Percentiles rank a stretch among this genome's conserved stretches.
Evolutionary conservation across 306 rosid genomes (phyloP).

Genomic region (Quercus suber): DNA sequence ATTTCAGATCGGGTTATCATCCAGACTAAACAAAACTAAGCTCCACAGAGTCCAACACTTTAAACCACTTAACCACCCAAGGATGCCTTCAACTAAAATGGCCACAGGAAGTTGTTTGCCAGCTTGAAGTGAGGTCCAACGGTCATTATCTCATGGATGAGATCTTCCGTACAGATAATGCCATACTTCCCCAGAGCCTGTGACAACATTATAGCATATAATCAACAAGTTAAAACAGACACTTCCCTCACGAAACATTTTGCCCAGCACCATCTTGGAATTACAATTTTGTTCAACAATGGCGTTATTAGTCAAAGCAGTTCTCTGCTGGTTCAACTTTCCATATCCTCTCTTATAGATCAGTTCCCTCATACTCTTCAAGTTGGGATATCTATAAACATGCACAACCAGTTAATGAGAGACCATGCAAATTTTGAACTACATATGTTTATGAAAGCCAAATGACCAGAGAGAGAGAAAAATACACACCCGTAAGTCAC

Average conservation of each 20-base stretch:
- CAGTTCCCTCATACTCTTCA: conserved; percentile 82
- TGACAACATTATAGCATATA: not conserved
- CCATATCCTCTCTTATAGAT: conserved; percentile 51
- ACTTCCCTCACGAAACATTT: not conserved
- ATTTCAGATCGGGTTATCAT: too few species aligned
- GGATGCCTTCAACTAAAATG: too few species aligned
- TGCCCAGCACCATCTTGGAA: not conserved
- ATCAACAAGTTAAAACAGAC: too few species aligned
- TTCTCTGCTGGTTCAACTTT: too few species aligned
- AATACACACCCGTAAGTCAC: conserved; percentile 74
- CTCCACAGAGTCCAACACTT: too few species aligned
- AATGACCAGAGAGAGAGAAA: not conserved
- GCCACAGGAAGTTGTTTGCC: conserved; percentile 82
- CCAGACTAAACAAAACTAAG: fast-evolving
- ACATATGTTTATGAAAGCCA: not conserved
- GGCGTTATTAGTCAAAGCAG: conserved; percentile 60
- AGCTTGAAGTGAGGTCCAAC: conserved; percentile 51
- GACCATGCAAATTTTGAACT: not conserved
- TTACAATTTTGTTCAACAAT: conserved; percentile 62
- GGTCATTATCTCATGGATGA: conserved; percentile 75
- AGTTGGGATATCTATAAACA: conserved; percentile 63
- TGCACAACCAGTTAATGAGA: not conserved
- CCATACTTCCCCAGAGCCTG: conserved; percentile 75
- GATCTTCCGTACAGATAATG: conserved; percentile 65
- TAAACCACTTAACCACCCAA: too few species aligned